Evolutionary conservation across 495 filamentous ascomycete species (phyloP).

Genomic region (Daldinia concentrica): DNA sequence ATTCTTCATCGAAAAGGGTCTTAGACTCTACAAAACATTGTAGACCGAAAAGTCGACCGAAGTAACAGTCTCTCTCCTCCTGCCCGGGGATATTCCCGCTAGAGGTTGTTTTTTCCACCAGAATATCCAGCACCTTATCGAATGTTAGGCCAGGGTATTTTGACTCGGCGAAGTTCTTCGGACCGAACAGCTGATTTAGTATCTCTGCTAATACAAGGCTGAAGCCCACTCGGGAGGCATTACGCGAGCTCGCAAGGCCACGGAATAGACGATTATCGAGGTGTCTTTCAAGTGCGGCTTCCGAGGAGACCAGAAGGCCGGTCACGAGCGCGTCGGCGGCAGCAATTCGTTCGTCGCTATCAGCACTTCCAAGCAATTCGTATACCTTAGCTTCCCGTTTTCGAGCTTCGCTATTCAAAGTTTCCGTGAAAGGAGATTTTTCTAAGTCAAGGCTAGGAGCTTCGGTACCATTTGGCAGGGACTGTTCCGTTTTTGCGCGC

Average conservation of each 20-base stretch:
- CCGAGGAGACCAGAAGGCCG: slow-evolving; percentile 53
- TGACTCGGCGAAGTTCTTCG: slow-evolving; percentile 50
- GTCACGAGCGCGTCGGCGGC: slow-evolving; percentile 61
- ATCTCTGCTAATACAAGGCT: slow-evolving; percentile 89
- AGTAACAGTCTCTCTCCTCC: slow-evolving; percentile 84
- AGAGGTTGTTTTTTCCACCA: slow-evolving; percentile 73
- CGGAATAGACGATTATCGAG: slow-evolving; percentile 76
- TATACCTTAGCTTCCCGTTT: slow-evolving; percentile 61
- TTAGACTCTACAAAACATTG: slow-evolving; percentile 83
- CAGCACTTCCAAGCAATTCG: slow-evolving; percentile 61
- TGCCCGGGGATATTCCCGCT: slow-evolving; percentile 73
- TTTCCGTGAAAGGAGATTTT: slow-evolving; percentile 56
- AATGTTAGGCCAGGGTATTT: slow-evolving; percentile 62
- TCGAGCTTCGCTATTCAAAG: slow-evolving; percentile 52
- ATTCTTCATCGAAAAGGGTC: slow-evolving; percentile 68
- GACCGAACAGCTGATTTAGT: slow-evolving; percentile 67
- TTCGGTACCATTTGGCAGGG: slow-evolving; percentile 43
- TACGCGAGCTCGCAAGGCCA: slow-evolving; percentile 88
- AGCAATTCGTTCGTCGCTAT: slow-evolving; percentile 58
- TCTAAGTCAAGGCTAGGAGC: slow-evolving; percentile 47
- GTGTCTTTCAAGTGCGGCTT: slow-evolving; percentile 60
- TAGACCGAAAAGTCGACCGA: slow-evolving; percentile 86
- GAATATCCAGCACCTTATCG: slow-evolving; percentile 67
- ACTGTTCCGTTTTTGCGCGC: slow-evolving; percentile 51
- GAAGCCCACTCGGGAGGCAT: slow-evolving; percentile 90